phyloP scores from a whole-genome alignment of 495 filamentous ascomycete species.

The Cercophora samala region DNA sequence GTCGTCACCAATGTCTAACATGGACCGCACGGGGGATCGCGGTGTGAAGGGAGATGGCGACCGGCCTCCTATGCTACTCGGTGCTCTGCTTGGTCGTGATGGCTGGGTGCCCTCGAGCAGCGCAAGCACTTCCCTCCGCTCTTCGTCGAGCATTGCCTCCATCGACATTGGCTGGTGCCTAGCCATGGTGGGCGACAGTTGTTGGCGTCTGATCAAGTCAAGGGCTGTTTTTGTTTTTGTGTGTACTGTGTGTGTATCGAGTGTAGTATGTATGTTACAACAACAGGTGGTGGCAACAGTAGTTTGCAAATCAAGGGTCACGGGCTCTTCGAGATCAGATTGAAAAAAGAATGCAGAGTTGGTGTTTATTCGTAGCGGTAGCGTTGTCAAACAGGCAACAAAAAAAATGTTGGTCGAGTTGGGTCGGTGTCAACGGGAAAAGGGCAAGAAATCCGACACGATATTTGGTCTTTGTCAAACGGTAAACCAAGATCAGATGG shows the following conservation, averaged over 20 bases:
- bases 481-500: background rate
- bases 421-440: background rate
- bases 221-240: background rate
- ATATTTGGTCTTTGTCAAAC: background rate
- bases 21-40: slow-evolving; percentile 54
- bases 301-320: background rate
- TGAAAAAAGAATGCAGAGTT: background rate
- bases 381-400: background rate
- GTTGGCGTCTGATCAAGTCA: background rate
- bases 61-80: slow-evolving; percentile 35
- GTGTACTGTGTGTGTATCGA: background rate
- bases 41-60: slow-evolving; percentile 51
- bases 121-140: slow-evolving; percentile 65
- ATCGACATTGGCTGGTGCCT: slow-evolving; percentile 54
- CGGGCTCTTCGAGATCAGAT: background rate
- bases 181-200: slow-evolving; percentile 29
- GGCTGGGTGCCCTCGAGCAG: slow-evolving; percentile 50
- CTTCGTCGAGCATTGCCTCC: slow-evolving; percentile 68
- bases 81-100: slow-evolving; percentile 33
- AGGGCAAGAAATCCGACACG: background rate
- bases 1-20: slow-evolving; percentile 51
- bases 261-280: background rate
- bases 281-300: background rate
- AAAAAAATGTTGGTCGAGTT: background rate
- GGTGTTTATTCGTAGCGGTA: background rate